These are phyloP conservation scores for Cicer arietinum DNA, from an alignment of 306 rosid species.

Conservation along the genomic window DNA sequence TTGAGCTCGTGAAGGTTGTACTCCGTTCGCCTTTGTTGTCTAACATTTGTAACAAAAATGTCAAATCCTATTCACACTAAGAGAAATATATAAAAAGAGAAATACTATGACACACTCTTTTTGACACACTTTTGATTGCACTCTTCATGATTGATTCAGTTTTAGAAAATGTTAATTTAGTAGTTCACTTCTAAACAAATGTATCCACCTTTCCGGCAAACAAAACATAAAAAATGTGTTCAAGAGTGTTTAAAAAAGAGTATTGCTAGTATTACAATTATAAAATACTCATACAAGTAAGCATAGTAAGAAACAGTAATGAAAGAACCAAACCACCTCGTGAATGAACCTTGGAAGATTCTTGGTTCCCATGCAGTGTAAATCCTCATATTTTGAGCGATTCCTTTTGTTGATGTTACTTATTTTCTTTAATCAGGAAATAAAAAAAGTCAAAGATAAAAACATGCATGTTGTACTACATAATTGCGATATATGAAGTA, in stretches of 20 bases:
- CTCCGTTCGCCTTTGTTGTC: constrained; percentile 17
- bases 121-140: constrained; percentile 1
- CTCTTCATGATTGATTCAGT: background rate
- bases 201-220: background rate
- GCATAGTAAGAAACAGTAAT: background rate
- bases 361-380: constrained; percentile 35
- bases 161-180: constrained; percentile 5
- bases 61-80: background rate
- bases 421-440: constrained; percentile 6
- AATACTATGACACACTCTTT: background rate
- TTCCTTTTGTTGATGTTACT: constrained; percentile 31
- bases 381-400: constrained; percentile 32
- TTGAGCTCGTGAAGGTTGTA: constrained; percentile 28
- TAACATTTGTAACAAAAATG: constrained; percentile 9
- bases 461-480: background rate
- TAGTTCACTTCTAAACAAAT: background rate
- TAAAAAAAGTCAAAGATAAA: constrained; percentile 2
- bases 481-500: background rate
- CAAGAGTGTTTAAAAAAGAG: background rate
- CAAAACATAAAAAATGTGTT: background rate
- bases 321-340: constrained; percentile 12
- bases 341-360: constrained; percentile 31
- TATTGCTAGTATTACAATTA: background rate
- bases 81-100: background rate
- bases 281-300: constrained; percentile 13